These are phyloP conservation scores for Moesziomyces parantarcticus DNA, from an alignment of 1,284 basidiomycete genomes.

Conservation along the genomic window DNA sequence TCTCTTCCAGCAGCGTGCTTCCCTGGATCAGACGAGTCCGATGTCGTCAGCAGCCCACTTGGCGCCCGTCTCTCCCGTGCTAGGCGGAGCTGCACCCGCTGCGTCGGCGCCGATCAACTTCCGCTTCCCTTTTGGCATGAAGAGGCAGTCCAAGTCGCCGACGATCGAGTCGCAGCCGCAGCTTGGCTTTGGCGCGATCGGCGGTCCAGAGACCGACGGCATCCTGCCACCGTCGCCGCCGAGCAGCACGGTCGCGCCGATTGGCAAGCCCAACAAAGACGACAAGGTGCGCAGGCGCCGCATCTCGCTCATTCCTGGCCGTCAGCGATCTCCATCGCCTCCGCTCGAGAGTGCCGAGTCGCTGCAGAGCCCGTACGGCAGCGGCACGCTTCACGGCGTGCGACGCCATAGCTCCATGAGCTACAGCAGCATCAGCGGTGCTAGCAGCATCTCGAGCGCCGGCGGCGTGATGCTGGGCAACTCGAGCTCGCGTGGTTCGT, in stretches of 20 bases:
- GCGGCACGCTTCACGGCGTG: constrained; percentile 15
- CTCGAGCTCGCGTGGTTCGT: constrained; percentile 33
- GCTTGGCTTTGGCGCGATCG: constrained; percentile 7
- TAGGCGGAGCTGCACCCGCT: constrained; percentile 9
- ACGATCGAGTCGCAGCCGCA: constrained; percentile 17
- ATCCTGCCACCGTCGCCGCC: constrained; percentile 19
- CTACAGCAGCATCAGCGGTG: constrained; percentile 48
- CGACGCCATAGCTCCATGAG: constrained; percentile 51
- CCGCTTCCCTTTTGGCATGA: constrained; percentile 55
- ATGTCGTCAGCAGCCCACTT: constrained; percentile 30
- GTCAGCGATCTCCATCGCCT: constrained; percentile 39
- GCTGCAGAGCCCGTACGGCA: constrained; percentile 24
- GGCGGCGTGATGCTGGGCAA: constrained; percentile 26
- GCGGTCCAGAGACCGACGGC: constrained; percentile 14
- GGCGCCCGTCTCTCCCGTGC: constrained; percentile 15
- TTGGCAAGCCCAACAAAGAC: constrained; percentile 24
- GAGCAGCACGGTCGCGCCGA: background rate
- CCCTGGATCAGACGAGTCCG: constrained; percentile 41
- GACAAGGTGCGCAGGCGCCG: constrained; percentile 37
- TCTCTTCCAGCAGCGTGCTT: constrained; percentile 50
- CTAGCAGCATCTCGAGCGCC: constrained; percentile 47
- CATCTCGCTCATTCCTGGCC: constrained; percentile 48
- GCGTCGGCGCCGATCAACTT: constrained; percentile 37
- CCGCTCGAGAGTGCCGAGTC: constrained; percentile 15
- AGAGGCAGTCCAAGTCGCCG: constrained; percentile 32